Evolutionary conservation across 768 basidiomycete genomes (phyloP).

Genomic region (Pleurotus tuoliensis): DNA sequence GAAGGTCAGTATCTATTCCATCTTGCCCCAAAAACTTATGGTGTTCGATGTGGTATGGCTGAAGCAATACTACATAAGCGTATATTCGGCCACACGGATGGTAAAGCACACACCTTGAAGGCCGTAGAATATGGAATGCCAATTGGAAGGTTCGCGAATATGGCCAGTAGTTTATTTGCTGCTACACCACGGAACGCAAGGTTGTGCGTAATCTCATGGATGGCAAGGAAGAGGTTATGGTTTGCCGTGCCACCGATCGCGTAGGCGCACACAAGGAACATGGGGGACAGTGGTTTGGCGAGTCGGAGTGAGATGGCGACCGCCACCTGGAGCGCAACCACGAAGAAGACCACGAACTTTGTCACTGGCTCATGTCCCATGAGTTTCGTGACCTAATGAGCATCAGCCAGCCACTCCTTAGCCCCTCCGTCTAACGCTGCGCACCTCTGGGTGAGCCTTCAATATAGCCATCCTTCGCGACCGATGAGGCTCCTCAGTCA

Average conservation of each 20-base stretch:
- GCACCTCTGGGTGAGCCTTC: slow-evolving; percentile 90
- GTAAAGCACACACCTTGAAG: slow-evolving; percentile 66
- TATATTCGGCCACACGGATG: too few species aligned
- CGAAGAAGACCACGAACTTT: slow-evolving; percentile 82
- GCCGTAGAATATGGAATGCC: slow-evolving; percentile 92
- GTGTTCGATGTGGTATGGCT: slow-evolving; percentile 94
- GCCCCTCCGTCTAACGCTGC: slow-evolving; percentile 11
- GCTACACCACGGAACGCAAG: slow-evolving; percentile 82
- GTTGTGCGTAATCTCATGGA: slow-evolving; percentile 98
- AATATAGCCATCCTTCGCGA: slow-evolving; percentile 83
- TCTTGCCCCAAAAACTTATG: slow-evolving; percentile 96
- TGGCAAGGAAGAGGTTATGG: slow-evolving; percentile 96
- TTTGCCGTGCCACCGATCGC: slow-evolving; percentile 91
- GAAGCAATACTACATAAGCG: neutral
- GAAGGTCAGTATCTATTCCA: slow-evolving; percentile 93
- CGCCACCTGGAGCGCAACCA: slow-evolving; percentile 73
- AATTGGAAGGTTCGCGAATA: slow-evolving; percentile 91
- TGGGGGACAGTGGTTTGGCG: slow-evolving; percentile 61
- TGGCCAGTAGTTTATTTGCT: slow-evolving; percentile 83
- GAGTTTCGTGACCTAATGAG: slow-evolving; percentile 77
- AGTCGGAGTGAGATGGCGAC: slow-evolving; percentile 64
- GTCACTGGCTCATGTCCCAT: slow-evolving; percentile 96
- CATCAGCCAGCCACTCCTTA: neutral
- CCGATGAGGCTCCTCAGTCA: slow-evolving; percentile 98
- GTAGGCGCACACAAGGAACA: slow-evolving; percentile 79